phyloP scores from a whole-genome alignment of 176 grass and related monocot species.

The Cenchrus purpureus region DNA sequence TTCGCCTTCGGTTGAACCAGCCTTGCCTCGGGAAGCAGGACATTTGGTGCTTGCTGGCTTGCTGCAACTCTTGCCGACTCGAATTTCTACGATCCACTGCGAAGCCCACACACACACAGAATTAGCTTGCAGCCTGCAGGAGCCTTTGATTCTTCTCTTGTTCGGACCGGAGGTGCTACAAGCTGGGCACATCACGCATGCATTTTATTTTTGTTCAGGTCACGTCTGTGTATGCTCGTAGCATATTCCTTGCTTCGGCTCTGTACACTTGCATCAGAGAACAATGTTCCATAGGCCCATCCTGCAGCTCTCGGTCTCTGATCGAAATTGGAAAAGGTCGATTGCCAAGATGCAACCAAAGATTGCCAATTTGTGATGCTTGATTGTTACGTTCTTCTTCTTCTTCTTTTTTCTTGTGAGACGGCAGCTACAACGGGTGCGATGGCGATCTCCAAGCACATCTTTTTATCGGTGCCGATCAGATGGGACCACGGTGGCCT shows the following conservation, averaged over 20 bases:
- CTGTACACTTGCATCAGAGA: slow-evolving; percentile 24
- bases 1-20: slow-evolving; percentile 50
- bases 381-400: slow-evolving; percentile 5
- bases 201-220: not conserved
- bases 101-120: not conserved
- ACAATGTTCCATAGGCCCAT: slow-evolving; percentile 33
- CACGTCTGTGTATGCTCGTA: not conserved
- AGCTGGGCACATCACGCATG: not conserved
- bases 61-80: not conserved
- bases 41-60: not conserved
- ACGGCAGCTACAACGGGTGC: slow-evolving; percentile 24
- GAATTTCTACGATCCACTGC: slow-evolving; percentile 21
- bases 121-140: slow-evolving; percentile 39
- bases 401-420: slow-evolving; percentile 12
- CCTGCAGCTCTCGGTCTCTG: not conserved
- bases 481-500: slow-evolving; percentile 37
- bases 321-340: not conserved
- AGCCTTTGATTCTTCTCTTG: slow-evolving; percentile 25
- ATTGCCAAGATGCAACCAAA: slow-evolving; percentile 15
- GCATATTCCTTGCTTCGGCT: slow-evolving; percentile 48
- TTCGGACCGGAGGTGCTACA: not conserved
- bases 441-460: slow-evolving; percentile 41
- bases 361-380: slow-evolving; percentile 9
- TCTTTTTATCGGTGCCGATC: slow-evolving; percentile 35
- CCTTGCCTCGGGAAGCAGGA: slow-evolving; percentile 30